Evolutionary conservation across 2,329 filamentous ascomycete genomes (phyloP), one percentile per base, ranked within the genome.

Genomic region (Chaetomiaceae sp.): DNA sequence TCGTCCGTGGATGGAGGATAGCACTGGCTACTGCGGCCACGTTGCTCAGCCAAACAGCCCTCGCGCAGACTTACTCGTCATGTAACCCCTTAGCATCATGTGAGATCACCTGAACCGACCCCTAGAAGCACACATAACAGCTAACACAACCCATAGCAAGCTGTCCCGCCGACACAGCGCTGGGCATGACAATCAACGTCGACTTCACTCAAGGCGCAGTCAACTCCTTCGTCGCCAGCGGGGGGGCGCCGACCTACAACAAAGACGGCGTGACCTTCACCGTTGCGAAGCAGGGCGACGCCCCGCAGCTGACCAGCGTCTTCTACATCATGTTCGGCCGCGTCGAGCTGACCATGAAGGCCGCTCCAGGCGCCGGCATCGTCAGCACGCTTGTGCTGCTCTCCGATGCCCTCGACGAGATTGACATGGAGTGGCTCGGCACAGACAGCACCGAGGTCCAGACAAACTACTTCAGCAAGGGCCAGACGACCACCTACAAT

Each of bases 271-370:
- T 78, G 20, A 79, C 78, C 14, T 94, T 98, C 64, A 89, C 87
- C 20, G 83, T 98, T 42, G 68, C 79, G 42, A 71, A 82, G 60
- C 75, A 82, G 41, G 90, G 91, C 47, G 88, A 98, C 62, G 79
- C 88, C 3, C 93, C 93, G 0, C 85, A 91, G 64, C 79, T 98
- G 51, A 77, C 78, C 54, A 95, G 89, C 51, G 80, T 93, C 60
- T 97, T 95, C 79, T 97, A 96, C 74, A 95, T 98, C 71, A 97
- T 98, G 93, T 98, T 96, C 65, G 93, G 93, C 56, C 86, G 84
- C 53, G 86, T 96, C 61, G 86, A 95, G 55, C 79, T 90, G 56
- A 83, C 80, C 26, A 76, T 96, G 72, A 90, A 91, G 68, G 82
- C 88, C 20, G 89, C 93, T 9, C 84, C 89, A 0, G 93, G 93